Conservation (phyloP, 352 stramenopile genomes). For the Phytophthora chlamydospora region DNA sequence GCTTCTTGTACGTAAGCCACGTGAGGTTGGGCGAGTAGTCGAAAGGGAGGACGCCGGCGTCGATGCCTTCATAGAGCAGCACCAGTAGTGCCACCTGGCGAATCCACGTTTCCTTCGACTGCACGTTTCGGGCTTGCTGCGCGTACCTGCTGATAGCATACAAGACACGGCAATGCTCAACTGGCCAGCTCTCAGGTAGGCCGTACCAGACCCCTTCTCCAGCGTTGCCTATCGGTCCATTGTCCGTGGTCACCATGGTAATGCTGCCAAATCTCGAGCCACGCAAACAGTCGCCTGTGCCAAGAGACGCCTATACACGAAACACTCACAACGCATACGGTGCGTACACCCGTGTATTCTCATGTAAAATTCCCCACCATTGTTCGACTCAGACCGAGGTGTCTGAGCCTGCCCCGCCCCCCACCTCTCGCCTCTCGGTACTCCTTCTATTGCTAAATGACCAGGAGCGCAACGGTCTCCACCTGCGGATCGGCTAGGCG, state of each 20-base stretch:
- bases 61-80: slow-evolving; percentile 96
- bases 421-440: slow-evolving; percentile 11
- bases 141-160: slow-evolving; percentile 96
- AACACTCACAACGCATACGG: slow-evolving; percentile 17
- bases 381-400: slow-evolving; percentile 1
- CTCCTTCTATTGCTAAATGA: slow-evolving; percentile 38
- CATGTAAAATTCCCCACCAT: slow-evolving; percentile 31
- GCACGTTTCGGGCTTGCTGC: slow-evolving; percentile 78
- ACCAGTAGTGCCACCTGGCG: slow-evolving; percentile 95
- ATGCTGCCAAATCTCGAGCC: background rate
- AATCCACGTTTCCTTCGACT: slow-evolving; percentile 94
- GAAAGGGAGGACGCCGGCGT: slow-evolving; percentile 93
- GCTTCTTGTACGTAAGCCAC: slow-evolving; percentile 90
- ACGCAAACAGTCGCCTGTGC: slow-evolving; percentile 20
- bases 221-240: background rate
- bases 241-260: background rate
- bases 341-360: slow-evolving; percentile 23
- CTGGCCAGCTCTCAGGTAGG: slow-evolving; percentile 64
- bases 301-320: slow-evolving; percentile 24
- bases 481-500: slow-evolving; percentile 8
- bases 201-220: slow-evolving; percentile 61
- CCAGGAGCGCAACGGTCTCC: slow-evolving; percentile 7
- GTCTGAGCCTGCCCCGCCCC: slow-evolving; percentile 1
- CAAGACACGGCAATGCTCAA: slow-evolving; percentile 95
- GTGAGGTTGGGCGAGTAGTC: slow-evolving; percentile 95